Percentiles rank a stretch among this genome's conserved stretches.
These are phyloP conservation scores for Aspergillus affinis DNA, from an alignment of 495 filamentous ascomycete genomes.

Conservation along the genomic window DNA sequence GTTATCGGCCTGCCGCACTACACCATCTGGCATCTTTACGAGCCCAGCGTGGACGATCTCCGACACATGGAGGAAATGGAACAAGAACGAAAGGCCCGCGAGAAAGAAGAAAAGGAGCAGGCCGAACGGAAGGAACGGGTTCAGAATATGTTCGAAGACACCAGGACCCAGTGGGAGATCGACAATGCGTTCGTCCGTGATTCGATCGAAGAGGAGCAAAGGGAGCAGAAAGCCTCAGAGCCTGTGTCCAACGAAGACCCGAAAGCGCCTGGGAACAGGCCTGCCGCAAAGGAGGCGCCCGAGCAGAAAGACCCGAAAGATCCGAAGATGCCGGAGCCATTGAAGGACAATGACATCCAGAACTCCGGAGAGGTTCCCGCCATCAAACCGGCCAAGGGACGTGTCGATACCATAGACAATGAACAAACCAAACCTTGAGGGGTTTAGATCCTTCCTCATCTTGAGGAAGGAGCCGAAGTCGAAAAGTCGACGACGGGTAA, in stretches of 20 bases:
- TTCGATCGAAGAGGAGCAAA: conserved; percentile 56
- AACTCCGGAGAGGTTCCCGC: conserved; percentile 7
- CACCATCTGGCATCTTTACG: conserved; percentile 99
- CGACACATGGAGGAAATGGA: conserved; percentile 99
- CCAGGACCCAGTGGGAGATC: conserved; percentile 74
- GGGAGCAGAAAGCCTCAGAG: conserved; percentile 14
- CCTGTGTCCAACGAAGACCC: conserved; percentile 2
- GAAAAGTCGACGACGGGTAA: too few species aligned
- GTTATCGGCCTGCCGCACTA: conserved; percentile 98
- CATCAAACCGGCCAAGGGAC: conserved; percentile 9
- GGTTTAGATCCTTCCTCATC: background rate
- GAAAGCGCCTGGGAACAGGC: background rate
- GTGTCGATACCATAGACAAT: background rate
- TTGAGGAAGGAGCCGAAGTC: background rate
- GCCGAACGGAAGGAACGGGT: conserved; percentile 44
- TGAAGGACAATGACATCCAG: conserved; percentile 8
- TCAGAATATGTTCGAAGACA: conserved; percentile 57
- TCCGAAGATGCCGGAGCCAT: conserved; percentile 5
- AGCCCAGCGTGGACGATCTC: conserved; percentile 95
- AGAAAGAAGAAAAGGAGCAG: conserved; percentile 70
- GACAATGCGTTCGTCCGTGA: conserved; percentile 76
- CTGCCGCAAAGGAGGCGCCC: background rate
- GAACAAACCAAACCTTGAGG: conserved; percentile 4
- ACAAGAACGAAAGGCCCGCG: conserved; percentile 67
- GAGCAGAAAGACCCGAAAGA: background rate